Evolutionary conservation across 2,329 filamentous ascomycete genomes (phyloP).

Genomic region (Pyrenochaeta sp.): DNA sequence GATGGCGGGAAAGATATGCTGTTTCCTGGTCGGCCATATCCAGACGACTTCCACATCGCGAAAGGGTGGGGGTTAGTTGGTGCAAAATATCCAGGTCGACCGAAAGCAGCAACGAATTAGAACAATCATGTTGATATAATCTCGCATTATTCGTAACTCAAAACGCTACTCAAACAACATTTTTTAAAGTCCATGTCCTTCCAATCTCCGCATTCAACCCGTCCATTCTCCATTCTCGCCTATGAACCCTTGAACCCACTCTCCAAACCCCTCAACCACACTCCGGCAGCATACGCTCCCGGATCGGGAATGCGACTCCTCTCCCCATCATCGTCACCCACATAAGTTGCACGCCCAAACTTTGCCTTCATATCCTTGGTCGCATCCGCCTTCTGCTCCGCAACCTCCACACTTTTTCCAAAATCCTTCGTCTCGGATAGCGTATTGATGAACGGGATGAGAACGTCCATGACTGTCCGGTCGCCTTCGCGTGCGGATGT

Average conservation of each 20-base stretch:
- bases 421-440: constrained; percentile 72
- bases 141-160: not conserved
- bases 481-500: constrained; percentile 90
- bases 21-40: not conserved
- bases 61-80: not conserved
- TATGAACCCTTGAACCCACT: constrained; percentile 23
- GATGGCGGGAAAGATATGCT: not conserved
- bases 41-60: not conserved
- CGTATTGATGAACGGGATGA: constrained; percentile 83
- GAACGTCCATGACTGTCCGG: constrained; percentile 86
- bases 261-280: constrained; percentile 75
- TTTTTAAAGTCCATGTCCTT: too few relatives aligned
- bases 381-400: constrained; percentile 76
- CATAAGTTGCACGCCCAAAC: constrained; percentile 82
- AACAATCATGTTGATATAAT: not conserved
- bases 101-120: not conserved
- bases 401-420: constrained; percentile 75
- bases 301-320: constrained; percentile 67
- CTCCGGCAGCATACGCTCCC: constrained; percentile 77
- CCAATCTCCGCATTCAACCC: not conserved
- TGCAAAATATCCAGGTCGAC: not conserved
- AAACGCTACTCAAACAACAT: not conserved
- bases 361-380: constrained; percentile 92
- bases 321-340: constrained; percentile 72
- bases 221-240: not conserved